Conservation (phyloP, 768 basidiomycete genomes). For the Mycena pura region DNA sequence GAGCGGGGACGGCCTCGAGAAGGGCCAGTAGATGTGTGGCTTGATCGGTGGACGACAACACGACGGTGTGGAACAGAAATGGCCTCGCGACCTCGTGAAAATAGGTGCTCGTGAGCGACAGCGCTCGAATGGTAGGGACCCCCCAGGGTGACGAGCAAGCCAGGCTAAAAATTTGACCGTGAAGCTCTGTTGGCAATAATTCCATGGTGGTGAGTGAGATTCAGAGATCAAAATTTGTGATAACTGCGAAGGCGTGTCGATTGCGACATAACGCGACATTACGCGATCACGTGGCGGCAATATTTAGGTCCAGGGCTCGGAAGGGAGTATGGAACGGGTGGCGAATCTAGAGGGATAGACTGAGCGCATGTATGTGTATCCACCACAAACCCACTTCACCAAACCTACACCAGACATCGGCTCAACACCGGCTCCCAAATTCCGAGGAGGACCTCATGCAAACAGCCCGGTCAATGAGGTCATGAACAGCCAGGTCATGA, state of each 20-base stretch:
- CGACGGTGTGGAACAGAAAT: slow-evolving; percentile 9
- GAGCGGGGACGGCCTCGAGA: not conserved
- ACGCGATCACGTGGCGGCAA: slow-evolving; percentile 19
- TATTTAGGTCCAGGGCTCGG: too few relatives aligned
- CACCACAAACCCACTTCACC: too few relatives aligned
- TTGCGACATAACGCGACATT: slow-evolving; percentile 17
- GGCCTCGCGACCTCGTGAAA: slow-evolving; percentile 2
- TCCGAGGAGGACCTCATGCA: too few relatives aligned
- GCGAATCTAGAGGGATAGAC: too few relatives aligned
- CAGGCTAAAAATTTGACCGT: not conserved
- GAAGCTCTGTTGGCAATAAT: slow-evolving; percentile 9
- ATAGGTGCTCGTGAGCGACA: slow-evolving; percentile 10
- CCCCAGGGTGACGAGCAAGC: slow-evolving; percentile 3
- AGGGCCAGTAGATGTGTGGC: not conserved
- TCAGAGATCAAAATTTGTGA: not conserved
- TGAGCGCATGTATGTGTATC: too few relatives aligned
- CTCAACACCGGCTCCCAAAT: too few relatives aligned
- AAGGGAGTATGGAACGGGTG: too few relatives aligned
- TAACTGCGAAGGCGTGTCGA: slow-evolving; percentile 1
- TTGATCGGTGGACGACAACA: not conserved
- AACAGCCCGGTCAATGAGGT: too few relatives aligned
- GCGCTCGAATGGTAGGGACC: not conserved
- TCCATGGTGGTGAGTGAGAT: not conserved
- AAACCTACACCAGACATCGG: too few relatives aligned
- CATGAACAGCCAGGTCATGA: too few relatives aligned